phyloP scores from a whole-genome alignment of 768 basidiomycete genomes.

The Baorangia bicolor region DNA sequence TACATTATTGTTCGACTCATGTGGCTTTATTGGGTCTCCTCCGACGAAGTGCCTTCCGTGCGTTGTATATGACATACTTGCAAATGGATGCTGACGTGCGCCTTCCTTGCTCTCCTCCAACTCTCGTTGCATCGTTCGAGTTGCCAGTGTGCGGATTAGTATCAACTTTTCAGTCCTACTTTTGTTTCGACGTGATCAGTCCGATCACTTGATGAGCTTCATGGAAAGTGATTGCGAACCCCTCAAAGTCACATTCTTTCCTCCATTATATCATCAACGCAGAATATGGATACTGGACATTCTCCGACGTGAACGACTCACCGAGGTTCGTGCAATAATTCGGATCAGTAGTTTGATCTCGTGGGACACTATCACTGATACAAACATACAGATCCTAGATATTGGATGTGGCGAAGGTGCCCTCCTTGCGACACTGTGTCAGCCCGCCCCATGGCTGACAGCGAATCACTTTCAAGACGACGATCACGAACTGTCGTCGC shows the following conservation, averaged over 20 bases:
- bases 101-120: neutral
- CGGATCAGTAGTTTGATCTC: neutral
- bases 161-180: neutral
- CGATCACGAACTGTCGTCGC: conserved; percentile 18
- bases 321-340: conserved; percentile 40
- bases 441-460: conserved; percentile 72
- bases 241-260: conserved; percentile 61
- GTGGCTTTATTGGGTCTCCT: conserved; percentile 25
- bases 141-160: neutral
- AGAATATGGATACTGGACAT: conserved; percentile 69
- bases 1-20: neutral
- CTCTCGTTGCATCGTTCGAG: neutral
- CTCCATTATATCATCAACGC: conserved; percentile 65
- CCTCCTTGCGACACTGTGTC: conserved; percentile 65
- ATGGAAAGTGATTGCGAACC: conserved; percentile 19
- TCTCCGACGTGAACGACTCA: conserved; percentile 54
- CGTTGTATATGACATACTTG: conserved; percentile 1
- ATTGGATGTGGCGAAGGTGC: conserved; percentile 84
- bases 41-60: conserved; percentile 14
- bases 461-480: conserved; percentile 25
- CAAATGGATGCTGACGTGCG: neutral
- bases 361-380: neutral
- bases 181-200: neutral
- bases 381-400: conserved; percentile 61
- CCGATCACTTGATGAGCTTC: conserved; percentile 1